phyloP scores from a whole-genome alignment of 306 rosid genomes.

The Gynostemma pentaphyllum region DNA sequence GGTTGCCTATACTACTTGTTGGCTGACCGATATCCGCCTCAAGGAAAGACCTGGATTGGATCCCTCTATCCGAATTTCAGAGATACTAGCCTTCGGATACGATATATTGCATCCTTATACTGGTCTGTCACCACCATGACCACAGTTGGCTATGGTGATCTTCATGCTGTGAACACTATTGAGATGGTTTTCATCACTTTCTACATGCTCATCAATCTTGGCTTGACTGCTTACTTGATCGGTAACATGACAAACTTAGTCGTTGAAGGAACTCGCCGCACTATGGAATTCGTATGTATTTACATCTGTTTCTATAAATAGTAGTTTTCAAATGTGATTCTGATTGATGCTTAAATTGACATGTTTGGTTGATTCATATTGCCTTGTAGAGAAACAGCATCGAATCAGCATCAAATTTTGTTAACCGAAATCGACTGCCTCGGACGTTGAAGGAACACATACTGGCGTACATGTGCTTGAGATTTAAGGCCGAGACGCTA shows the following conservation, averaged over 20 bases:
- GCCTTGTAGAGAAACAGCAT: constrained; percentile 62
- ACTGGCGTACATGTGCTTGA: constrained; percentile 79
- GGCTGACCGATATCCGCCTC: constrained; percentile 56
- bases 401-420: constrained; percentile 82
- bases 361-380: not conserved
- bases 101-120: constrained; percentile 72
- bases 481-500: constrained; percentile 84
- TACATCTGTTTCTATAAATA: not conserved
- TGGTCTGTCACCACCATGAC: constrained; percentile 97
- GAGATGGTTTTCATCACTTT: constrained; percentile 83
- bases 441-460: constrained; percentile 60
- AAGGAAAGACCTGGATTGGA: constrained; percentile 85
- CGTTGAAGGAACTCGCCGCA: constrained; percentile 89
- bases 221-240: constrained; percentile 87
- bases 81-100: constrained; percentile 48
- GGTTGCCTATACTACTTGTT: constrained; percentile 78
- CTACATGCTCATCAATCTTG: constrained; percentile 92
- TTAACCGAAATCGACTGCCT: constrained; percentile 61
- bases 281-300: constrained; percentile 81
- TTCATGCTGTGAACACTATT: constrained; percentile 67
- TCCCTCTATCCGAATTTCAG: constrained; percentile 47
- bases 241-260: constrained; percentile 97
- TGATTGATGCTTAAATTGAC: not conserved
- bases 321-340: not conserved
- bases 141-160: constrained; percentile 92